These are phyloP conservation scores for Fusarium sp. DNA, from an alignment of 2,329 filamentous ascomycete species.

Conservation along the genomic window DNA sequence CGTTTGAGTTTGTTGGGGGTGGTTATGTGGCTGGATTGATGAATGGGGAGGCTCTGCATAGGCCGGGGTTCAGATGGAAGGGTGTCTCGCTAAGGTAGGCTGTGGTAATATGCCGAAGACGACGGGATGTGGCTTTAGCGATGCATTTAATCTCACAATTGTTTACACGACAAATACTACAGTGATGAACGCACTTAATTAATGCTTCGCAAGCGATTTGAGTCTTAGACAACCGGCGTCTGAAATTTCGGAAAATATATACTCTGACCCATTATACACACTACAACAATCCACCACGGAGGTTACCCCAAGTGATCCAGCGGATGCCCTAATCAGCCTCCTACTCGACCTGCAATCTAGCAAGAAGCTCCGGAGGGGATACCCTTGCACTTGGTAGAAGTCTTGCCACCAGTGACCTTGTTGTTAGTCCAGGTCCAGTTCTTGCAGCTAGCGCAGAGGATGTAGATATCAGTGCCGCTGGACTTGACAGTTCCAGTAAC, in stretches of 20 bases:
- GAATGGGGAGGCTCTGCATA: background rate
- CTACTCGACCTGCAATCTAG: background rate
- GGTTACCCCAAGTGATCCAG: too few relatives aligned
- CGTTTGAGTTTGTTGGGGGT: background rate
- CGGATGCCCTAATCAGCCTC: background rate
- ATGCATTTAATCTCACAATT: too few relatives aligned
- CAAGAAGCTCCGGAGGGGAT: constrained; percentile 48
- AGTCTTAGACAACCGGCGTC: too few relatives aligned
- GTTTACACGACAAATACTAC: too few relatives aligned
- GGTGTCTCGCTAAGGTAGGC: background rate
- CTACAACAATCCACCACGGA: too few relatives aligned
- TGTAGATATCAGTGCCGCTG: constrained; percentile 60
- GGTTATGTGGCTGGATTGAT: constrained; percentile 1
- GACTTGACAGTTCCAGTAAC: constrained; percentile 60
- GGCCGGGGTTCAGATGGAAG: background rate
- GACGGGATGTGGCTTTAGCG: too few relatives aligned
- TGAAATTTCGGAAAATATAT: too few relatives aligned
- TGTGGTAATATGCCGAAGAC: background rate
- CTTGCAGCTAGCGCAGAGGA: constrained; percentile 65
- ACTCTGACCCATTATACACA: too few relatives aligned
- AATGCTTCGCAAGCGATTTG: too few relatives aligned
- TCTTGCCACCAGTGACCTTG: constrained; percentile 65
- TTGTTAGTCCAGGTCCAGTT: constrained; percentile 67
- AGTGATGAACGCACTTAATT: too few relatives aligned
- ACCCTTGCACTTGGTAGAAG: constrained; percentile 46